Conservation (phyloP, 139 green algal genomes). For the Chlamydomonas eustigma region DNA sequence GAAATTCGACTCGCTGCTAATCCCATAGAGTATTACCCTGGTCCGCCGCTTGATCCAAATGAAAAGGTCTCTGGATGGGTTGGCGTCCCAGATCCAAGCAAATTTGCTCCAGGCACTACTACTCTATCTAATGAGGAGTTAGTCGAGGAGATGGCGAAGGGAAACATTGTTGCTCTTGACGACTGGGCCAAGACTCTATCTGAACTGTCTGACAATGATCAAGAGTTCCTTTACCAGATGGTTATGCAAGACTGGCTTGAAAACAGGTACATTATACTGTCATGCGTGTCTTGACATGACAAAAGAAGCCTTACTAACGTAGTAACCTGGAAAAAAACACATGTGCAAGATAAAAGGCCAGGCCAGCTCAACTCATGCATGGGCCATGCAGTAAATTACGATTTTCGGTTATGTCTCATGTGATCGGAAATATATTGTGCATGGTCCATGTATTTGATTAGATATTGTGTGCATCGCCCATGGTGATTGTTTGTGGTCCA, state of each 20-base stretch:
- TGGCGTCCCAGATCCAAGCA: slow-evolving; percentile 30
- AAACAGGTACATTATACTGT: slow-evolving; percentile 14
- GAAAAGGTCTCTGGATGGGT: slow-evolving; percentile 25
- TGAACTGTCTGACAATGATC: slow-evolving; percentile 2
- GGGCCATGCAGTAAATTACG: too few relatives aligned
- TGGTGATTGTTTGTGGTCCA: too few relatives aligned
- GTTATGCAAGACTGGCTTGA: slow-evolving; percentile 3
- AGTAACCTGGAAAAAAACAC: too few relatives aligned
- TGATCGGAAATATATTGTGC: too few relatives aligned
- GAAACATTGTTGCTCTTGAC: slow-evolving; percentile 23
- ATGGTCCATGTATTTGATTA: too few relatives aligned
- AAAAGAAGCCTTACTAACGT: too few relatives aligned
- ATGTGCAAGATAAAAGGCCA: too few relatives aligned
- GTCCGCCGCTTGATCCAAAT: background rate
- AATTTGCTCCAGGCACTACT: slow-evolving; percentile 23
- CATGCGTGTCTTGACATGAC: background rate
- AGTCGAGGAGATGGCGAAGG: slow-evolving; percentile 29
- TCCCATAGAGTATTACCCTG: background rate
- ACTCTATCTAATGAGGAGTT: slow-evolving; percentile 20
- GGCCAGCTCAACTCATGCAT: too few relatives aligned
- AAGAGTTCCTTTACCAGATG: slow-evolving; percentile 5
- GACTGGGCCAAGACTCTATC: slow-evolving; percentile 10
- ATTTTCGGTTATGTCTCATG: too few relatives aligned
- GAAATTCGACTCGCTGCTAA: background rate
- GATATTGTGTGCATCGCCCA: too few relatives aligned